Base-by-base conservation (phyloP, 805 yeast species). In the Candida insectorum region DNA sequence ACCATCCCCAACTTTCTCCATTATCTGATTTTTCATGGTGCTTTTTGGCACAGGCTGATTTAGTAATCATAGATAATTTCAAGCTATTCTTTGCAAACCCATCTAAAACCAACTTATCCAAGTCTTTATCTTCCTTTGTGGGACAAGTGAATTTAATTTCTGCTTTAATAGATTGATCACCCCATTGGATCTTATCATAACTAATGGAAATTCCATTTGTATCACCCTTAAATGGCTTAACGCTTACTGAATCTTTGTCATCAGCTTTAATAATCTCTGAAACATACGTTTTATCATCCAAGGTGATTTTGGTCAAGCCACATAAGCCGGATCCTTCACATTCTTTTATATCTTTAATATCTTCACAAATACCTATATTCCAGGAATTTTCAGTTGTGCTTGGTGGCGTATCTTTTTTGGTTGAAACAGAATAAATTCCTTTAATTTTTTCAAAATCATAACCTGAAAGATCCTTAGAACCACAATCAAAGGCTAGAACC, bases 321-420 rank as follows among this genome's bases (percentile, higher is more conserved):
- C 98, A 91, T 6, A 89, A 54, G 43, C 84, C 85, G 1, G 89
- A 76, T 41, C 81, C 79, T 29, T 62, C 61, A 58, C 97, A 89
- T 18, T 67, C 68, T 7, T 68, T 62, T 6, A 63, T 52, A 17
- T 47, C 51, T 20, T 58, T 53, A n/a, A 70, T 54, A 0, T 73
- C 61, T 28, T 75, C 78, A 60, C 95, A 86, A 6, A 87, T 65
- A 31, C 86, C 82, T 23, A 89, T 43, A 48, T 70, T 77, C 89
- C 96, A 85, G 3, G 75, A 68, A 21, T 69, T 57, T 31, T 63
- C 70, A 2, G 84, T 75, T 20, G 56, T 60, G 9, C 91, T 74
- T 2, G 98, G 97, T 12, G 97, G 97, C 8, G 96, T 85, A 27
- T 70, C 72, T 20, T 56, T 60, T 12, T 65, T 45, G 4, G 48